These are phyloP conservation scores for Crucihimalaya himalaica DNA, from an alignment of 345 rosid genomes.

Conservation along the genomic window DNA sequence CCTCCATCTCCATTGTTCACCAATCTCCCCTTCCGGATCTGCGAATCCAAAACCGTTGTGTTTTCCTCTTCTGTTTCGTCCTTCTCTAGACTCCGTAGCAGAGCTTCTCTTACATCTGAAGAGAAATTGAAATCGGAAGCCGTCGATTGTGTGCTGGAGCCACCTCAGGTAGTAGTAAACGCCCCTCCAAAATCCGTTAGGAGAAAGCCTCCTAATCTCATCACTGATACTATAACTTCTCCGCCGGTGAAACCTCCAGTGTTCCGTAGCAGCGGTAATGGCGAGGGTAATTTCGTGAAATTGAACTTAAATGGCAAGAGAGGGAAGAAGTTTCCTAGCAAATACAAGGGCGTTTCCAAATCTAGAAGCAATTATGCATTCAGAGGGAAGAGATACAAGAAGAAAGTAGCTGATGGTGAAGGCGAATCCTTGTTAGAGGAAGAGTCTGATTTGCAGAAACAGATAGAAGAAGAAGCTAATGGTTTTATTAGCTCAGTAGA, in stretches of 20 bases:
- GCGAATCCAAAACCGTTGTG: slow-evolving; percentile 52
- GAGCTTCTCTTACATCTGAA: slow-evolving; percentile 44
- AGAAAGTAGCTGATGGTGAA: slow-evolving; percentile 41
- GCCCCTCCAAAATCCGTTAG: slow-evolving; percentile 37
- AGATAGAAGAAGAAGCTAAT: slow-evolving; percentile 34
- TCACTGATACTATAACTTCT: slow-evolving; percentile 37
- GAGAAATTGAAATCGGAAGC: slow-evolving; percentile 19
- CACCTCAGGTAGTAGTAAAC: slow-evolving; percentile 4
- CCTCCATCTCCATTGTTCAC: slow-evolving; percentile 41
- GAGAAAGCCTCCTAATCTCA: slow-evolving; percentile 61
- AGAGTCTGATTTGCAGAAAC: slow-evolving; percentile 42
- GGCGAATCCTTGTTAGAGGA: slow-evolving; percentile 51
- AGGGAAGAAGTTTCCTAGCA: slow-evolving; percentile 58
- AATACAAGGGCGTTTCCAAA: slow-evolving; percentile 46
- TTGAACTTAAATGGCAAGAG: slow-evolving; percentile 59
- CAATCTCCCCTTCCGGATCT: slow-evolving; percentile 62
- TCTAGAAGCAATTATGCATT: slow-evolving; percentile 35
- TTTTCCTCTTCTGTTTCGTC: slow-evolving; percentile 60
- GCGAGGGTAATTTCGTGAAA: slow-evolving; percentile 90
- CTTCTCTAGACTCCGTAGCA: slow-evolving; percentile 60
- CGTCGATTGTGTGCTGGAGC: not conserved
- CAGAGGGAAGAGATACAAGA: slow-evolving; percentile 52
- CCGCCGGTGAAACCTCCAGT: slow-evolving; percentile 59
- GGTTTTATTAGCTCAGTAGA: slow-evolving; percentile 45
- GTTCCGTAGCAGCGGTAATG: slow-evolving; percentile 33